Evolutionary conservation across 164 flowering plant species (phyloP).

Genomic region (Malania oleifera): DNA sequence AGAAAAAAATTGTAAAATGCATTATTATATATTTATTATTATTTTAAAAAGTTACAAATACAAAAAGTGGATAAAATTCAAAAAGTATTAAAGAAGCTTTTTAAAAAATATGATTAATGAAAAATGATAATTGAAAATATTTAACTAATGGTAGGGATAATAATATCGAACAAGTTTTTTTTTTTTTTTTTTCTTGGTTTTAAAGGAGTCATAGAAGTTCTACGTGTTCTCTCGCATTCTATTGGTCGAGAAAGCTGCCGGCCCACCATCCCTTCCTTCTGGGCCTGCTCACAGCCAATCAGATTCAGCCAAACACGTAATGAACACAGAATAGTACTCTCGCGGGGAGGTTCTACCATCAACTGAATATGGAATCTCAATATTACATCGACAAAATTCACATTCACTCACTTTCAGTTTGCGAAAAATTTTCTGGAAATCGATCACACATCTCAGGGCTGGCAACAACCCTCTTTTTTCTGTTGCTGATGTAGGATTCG

Average conservation of each 20-base stretch:
- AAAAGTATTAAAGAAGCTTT: too few species aligned
- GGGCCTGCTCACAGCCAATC: slow-evolving; percentile 22
- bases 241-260: slow-evolving; percentile 14
- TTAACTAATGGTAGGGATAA: too few species aligned
- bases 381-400: background rate
- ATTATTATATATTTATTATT: too few species aligned
- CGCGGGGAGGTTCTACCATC: too few species aligned
- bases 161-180: too few species aligned
- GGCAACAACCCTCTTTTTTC: background rate
- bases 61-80: too few species aligned
- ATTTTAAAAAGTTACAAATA: too few species aligned
- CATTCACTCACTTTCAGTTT: background rate
- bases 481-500: background rate
- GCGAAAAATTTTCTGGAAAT: background rate
- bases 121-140: too few species aligned
- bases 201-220: too few species aligned
- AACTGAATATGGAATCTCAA: background rate
- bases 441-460: background rate
- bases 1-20: too few species aligned
- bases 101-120: too few species aligned
- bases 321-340: background rate
- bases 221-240: slow-evolving; percentile 12
- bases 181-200: too few species aligned
- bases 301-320: slow-evolving; percentile 27
- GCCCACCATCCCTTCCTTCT: slow-evolving; percentile 4